Evolutionary conservation across 2,329 filamentous ascomycete species (phyloP).

Genomic region (Fusarium camptoceras): DNA sequence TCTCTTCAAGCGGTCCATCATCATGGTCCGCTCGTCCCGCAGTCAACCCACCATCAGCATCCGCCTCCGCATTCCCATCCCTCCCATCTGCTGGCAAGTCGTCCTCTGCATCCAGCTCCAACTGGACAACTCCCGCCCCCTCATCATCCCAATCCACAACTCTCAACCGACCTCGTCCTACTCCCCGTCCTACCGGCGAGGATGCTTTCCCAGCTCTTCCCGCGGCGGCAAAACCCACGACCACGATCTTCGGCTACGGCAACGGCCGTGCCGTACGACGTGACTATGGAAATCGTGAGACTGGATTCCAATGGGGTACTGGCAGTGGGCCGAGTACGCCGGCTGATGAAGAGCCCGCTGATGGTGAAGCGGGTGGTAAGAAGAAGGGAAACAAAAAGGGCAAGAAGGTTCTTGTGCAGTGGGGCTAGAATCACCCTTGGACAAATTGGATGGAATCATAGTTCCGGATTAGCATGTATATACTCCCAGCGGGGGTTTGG

Average conservation of each 20-base stretch:
- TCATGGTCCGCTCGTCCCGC: slow-evolving; percentile 41
- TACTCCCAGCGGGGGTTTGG: neutral
- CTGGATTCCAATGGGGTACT: slow-evolving; percentile 66
- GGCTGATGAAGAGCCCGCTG: slow-evolving; percentile 45
- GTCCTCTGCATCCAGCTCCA: slow-evolving; percentile 45
- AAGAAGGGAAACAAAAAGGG: slow-evolving; percentile 70
- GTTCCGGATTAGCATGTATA: neutral
- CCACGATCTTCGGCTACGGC: slow-evolving; percentile 72
- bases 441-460: neutral
- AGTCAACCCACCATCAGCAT: slow-evolving; percentile 26
- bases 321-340: slow-evolving; percentile 40
- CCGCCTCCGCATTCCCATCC: slow-evolving; percentile 59
- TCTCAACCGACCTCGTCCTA: slow-evolving; percentile 32
- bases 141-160: slow-evolving; percentile 47
- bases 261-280: slow-evolving; percentile 64
- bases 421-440: slow-evolving; percentile 59
- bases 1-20: slow-evolving; percentile 35
- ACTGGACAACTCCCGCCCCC: slow-evolving; percentile 46
- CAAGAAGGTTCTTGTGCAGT: slow-evolving; percentile 71
- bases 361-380: slow-evolving; percentile 51
- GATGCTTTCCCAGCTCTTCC: slow-evolving; percentile 88
- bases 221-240: slow-evolving; percentile 75
- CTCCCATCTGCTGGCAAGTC: slow-evolving; percentile 50
- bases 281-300: slow-evolving; percentile 62
- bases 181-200: slow-evolving; percentile 49